phyloP scores from a whole-genome alignment of 2,329 filamentous ascomycete species.

The Trichoderma citrinoviride region DNA sequence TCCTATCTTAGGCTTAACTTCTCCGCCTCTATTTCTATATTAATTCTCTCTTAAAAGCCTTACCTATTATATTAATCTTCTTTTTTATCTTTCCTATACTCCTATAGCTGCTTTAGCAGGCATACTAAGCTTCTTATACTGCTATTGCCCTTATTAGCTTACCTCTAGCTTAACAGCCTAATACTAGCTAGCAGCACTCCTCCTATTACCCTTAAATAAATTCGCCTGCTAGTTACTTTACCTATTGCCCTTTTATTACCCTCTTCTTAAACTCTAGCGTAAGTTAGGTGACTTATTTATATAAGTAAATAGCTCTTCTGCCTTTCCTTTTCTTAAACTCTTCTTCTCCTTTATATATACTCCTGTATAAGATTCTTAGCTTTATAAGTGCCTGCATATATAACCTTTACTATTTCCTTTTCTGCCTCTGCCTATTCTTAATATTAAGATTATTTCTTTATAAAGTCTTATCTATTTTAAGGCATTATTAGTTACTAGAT shows the following conservation, averaged over 20 bases:
- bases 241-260: not conserved
- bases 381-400: not conserved
- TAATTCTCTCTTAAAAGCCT: not conserved
- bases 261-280: not conserved
- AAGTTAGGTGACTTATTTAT: conserved; percentile 11
- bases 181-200: not conserved
- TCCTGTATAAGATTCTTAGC: not conserved
- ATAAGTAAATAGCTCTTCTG: not conserved
- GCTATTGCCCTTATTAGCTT: not conserved
- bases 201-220: not conserved
- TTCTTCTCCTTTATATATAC: not conserved
- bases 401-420: not conserved
- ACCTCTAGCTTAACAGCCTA: not conserved
- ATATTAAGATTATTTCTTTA: not conserved
- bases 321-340: not conserved
- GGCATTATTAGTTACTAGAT: not conserved
- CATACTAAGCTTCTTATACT: not conserved
- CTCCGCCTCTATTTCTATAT: not conserved
- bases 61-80: not conserved
- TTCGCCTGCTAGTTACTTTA: conserved; percentile 2
- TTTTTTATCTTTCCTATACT: not conserved
- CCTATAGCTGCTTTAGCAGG: not conserved
- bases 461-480: not conserved
- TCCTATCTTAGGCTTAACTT: not conserved
- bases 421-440: not conserved